Percentiles rank a stretch among this genome's conserved stretches.
Conservation (phyloP, 2,329 filamentous ascomycete species). For the Aspergillus proliferans region DNA sequence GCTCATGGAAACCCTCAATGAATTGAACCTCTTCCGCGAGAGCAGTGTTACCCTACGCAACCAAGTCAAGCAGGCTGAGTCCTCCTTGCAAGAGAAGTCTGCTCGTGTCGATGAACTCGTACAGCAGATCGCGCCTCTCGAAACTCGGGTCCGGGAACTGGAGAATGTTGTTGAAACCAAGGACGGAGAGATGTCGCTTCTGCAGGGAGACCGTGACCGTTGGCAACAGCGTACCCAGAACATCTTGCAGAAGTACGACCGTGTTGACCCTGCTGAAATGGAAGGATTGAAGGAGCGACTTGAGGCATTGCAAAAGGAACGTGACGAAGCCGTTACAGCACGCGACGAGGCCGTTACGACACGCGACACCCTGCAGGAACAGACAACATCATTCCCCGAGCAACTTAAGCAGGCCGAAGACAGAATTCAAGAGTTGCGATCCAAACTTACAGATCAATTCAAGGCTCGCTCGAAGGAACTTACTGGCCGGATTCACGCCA, state of each 20-base stretch:
- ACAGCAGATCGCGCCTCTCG: conserved; percentile 71
- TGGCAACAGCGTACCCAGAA: conserved; percentile 96
- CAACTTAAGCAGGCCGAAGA: conserved; percentile 44
- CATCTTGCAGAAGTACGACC: conserved; percentile 92
- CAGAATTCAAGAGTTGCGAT: conserved; percentile 45
- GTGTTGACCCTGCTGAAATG: conserved; percentile 87
- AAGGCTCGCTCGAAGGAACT: conserved; percentile 58
- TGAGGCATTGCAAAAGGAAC: conserved; percentile 58
- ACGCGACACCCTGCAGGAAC: conserved; percentile 45
- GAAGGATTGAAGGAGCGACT: conserved; percentile 81
- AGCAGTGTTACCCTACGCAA: conserved; percentile 86
- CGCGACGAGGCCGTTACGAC: conserved; percentile 56
- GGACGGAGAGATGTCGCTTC: conserved; percentile 78
- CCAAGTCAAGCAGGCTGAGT: conserved; percentile 73
- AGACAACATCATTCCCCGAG: conserved; percentile 44
- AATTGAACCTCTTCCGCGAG: conserved; percentile 92
- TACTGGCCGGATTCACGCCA: conserved; percentile 54
- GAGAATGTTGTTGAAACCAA: conserved; percentile 75
- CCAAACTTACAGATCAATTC: conserved; percentile 44
- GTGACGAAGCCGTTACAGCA: conserved; percentile 56
- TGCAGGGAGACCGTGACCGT: conserved; percentile 85
- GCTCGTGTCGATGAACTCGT: conserved; percentile 68
- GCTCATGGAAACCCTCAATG: conserved; percentile 88
- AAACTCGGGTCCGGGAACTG: conserved; percentile 71
- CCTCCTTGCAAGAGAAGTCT: conserved; percentile 67